Evolutionary conservation across 257 asterid genomes (phyloP).

Genomic region (Haberlea rhodopensis): DNA sequence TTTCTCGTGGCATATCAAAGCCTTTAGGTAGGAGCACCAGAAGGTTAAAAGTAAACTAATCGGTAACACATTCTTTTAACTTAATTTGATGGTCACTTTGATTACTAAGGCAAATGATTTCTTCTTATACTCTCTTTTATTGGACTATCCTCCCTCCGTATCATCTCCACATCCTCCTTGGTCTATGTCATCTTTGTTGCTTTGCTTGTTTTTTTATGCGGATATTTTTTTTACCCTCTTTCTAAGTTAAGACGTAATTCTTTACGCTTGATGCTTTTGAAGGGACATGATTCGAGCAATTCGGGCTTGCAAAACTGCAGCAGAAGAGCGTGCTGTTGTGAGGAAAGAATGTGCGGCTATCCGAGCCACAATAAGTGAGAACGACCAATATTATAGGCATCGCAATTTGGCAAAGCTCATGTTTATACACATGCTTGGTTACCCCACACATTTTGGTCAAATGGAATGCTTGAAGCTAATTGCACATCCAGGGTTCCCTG

Average conservation of each 20-base stretch:
- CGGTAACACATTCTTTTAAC: background rate
- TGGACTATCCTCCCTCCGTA: conserved; percentile 8
- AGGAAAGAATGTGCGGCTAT: conserved; percentile 98
- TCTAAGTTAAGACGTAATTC: background rate
- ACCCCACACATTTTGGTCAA: conserved; percentile 99
- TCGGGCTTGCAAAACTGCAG: conserved; percentile 98
- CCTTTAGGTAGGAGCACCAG: background rate
- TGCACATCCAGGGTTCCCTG: conserved; percentile 97
- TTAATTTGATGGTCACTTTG: background rate
- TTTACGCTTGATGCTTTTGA: conserved; percentile 20
- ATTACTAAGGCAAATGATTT: conserved; percentile 1
- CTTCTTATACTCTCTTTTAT: background rate
- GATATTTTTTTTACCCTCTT: background rate
- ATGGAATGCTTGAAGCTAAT: conserved; percentile 96
- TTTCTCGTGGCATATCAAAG: background rate
- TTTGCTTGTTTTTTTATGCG: background rate
- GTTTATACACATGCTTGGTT: conserved; percentile 99
- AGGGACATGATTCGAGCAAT: conserved; percentile 99
- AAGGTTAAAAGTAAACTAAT: background rate
- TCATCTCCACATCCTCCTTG: conserved; percentile 8
- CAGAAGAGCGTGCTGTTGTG: conserved; percentile 96
- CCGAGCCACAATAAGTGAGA: conserved; percentile 91
- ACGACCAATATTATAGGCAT: conserved; percentile 85
- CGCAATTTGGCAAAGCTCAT: conserved; percentile 98
- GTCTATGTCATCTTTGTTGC: background rate